These are phyloP conservation scores for Globisporangium cystogenes DNA, from an alignment of 352 stramenopile species.

Conservation along the genomic window DNA sequence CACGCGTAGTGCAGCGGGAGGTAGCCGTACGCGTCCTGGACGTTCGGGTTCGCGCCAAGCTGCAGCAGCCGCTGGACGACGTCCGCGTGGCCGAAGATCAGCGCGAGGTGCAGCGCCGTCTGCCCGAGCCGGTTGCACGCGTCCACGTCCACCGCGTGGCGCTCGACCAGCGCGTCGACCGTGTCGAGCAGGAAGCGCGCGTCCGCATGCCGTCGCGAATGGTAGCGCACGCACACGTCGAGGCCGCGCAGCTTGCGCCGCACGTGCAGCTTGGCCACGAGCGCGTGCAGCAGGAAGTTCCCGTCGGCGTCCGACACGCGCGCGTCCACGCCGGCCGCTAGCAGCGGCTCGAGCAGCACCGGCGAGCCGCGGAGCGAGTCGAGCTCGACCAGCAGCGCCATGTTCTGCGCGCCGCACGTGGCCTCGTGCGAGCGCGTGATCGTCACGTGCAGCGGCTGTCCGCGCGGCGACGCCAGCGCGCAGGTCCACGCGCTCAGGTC, in stretches of 20 bases:
- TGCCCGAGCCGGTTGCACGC: slow-evolving; percentile 57
- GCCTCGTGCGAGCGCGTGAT: slow-evolving; percentile 15
- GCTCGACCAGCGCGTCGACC: slow-evolving; percentile 28
- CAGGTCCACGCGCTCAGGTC: slow-evolving; percentile 62
- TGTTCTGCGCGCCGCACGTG: slow-evolving; percentile 11
- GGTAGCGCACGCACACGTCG: slow-evolving; percentile 53
- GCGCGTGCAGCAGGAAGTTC: slow-evolving; percentile 56
- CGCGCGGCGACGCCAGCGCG: slow-evolving; percentile 27
- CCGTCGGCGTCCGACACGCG: slow-evolving; percentile 58
- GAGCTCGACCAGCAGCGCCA: slow-evolving; percentile 21
- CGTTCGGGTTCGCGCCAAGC: slow-evolving; percentile 52
- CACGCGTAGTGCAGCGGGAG: slow-evolving; percentile 67
- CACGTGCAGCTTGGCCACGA: slow-evolving; percentile 47
- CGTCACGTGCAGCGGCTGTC: slow-evolving; percentile 6
- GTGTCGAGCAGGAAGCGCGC: slow-evolving; percentile 12
- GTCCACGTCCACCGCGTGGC: slow-evolving; percentile 35
- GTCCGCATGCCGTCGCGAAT: slow-evolving; percentile 30
- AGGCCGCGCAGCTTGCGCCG: slow-evolving; percentile 46
- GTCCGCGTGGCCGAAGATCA: slow-evolving; percentile 52
- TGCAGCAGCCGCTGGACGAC: slow-evolving; percentile 35
- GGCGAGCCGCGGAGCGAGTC: slow-evolving; percentile 33
- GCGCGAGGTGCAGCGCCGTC: slow-evolving; percentile 54
- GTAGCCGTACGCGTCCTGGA: slow-evolving; percentile 45
- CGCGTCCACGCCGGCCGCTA: slow-evolving; percentile 36
- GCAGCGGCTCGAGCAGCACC: slow-evolving; percentile 23